Conservation (phyloP, 495 filamentous ascomycete genomes). For the Thermochaetoides thermophila region DNA sequence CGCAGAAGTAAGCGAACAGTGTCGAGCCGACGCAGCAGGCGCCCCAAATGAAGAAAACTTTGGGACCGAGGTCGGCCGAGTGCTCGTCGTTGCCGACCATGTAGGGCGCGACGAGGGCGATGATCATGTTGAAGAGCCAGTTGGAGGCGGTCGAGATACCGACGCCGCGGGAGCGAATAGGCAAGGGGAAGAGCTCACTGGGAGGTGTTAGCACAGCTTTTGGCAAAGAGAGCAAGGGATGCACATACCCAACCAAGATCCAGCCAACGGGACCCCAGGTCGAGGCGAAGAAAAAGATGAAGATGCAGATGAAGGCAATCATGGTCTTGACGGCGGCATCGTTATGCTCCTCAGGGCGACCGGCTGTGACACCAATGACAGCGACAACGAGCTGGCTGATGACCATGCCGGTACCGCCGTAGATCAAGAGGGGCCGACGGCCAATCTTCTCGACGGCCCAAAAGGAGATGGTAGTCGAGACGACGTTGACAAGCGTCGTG, state of each 20-base stretch:
- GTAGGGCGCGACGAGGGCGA: conserved; percentile 60
- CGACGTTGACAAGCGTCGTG: conserved; percentile 72
- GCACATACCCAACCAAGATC: conserved; percentile 74
- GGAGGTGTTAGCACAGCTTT: too few species aligned
- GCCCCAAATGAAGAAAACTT: conserved; percentile 70
- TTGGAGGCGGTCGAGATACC: conserved; percentile 69
- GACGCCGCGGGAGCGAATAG: conserved; percentile 67
- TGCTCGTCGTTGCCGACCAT: conserved; percentile 49
- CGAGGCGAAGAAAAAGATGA: conserved; percentile 69
- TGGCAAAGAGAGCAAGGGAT: too few species aligned
- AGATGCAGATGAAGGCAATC: conserved; percentile 68
- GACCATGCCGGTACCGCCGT: conserved; percentile 62
- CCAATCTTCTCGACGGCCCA: conserved; percentile 66
- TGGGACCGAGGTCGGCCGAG: conserved; percentile 53
- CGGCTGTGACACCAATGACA: conserved; percentile 42
- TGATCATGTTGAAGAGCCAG: conserved; percentile 36
- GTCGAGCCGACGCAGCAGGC: conserved; percentile 46
- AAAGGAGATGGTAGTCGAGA: conserved; percentile 66
- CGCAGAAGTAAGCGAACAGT: conserved; percentile 60
- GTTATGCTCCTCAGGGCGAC: conserved; percentile 25
- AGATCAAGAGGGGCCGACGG: conserved; percentile 62
- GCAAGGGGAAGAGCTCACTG: conserved; percentile 77
- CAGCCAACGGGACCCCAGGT: conserved; percentile 69
- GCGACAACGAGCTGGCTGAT: conserved; percentile 74
- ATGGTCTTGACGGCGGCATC: conserved; percentile 44